Evolutionary conservation across 352 stramenopile species (phyloP).

Genomic region (Pythium monospermum): DNA sequence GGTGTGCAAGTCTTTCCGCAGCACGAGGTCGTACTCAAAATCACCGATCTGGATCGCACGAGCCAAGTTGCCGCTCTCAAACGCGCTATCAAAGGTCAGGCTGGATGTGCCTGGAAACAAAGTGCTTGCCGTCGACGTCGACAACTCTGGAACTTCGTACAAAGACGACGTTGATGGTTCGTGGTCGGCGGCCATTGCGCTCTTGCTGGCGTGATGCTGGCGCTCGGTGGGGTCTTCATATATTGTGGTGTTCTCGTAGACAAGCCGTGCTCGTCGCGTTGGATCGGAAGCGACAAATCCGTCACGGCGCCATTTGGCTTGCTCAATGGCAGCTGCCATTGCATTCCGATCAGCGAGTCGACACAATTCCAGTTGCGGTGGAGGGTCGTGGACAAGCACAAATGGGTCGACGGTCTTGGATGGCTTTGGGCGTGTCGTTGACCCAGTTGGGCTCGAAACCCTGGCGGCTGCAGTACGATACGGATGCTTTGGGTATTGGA

Average conservation of each 20-base stretch:
- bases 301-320: constrained; percentile 11
- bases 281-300: constrained; percentile 41
- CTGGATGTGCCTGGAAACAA: too few relatives aligned
- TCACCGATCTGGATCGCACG: constrained; percentile 74
- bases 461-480: too few relatives aligned
- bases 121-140: too few relatives aligned
- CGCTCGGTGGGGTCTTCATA: constrained; percentile 4
- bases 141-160: constrained; percentile 36
- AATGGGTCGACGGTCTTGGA: constrained; percentile 7
- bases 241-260: constrained; percentile 43
- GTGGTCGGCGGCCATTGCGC: too few relatives aligned
- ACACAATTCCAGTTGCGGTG: constrained; percentile 20
- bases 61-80: constrained; percentile 92
- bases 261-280: constrained; percentile 30
- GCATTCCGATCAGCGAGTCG: constrained; percentile 3
- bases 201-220: too few relatives aligned
- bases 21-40: constrained; percentile 88
- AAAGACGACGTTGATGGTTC: constrained; percentile 5
- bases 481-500: constrained; percentile 38
- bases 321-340: constrained; percentile 26
- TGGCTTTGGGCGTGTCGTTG: background rate
- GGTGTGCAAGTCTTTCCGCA: constrained; percentile 85
- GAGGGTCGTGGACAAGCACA: constrained; percentile 10
- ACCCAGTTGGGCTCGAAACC: too few relatives aligned
- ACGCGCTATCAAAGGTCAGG: constrained; percentile 90